Evolutionary conservation across 208 protist genomes (phyloP).

Genomic region (Acanthamoeba royreba): DNA sequence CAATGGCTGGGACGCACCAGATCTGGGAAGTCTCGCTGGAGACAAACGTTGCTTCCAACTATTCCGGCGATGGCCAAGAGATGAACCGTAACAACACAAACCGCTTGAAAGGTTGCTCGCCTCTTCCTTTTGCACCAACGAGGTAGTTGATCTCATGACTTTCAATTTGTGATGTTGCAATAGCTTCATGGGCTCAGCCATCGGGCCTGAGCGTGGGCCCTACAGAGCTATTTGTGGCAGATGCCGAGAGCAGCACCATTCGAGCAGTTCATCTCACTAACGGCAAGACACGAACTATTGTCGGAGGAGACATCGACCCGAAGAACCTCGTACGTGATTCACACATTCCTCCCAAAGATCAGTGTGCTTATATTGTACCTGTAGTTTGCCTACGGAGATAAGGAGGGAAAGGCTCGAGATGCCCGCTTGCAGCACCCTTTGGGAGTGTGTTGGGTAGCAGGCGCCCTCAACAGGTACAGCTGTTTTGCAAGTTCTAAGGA

Average conservation of each 20-base stretch:
- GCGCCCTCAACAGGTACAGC: background rate
- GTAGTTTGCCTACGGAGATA: conserved; percentile 10
- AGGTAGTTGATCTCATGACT: background rate
- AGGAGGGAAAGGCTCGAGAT: background rate
- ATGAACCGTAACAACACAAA: conserved; percentile 22
- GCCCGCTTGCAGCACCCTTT: background rate
- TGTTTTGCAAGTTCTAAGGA: no score
- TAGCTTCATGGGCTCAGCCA: background rate
- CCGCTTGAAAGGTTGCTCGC: background rate
- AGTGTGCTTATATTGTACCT: no score
- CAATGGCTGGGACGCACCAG: background rate
- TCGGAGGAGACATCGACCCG: background rate
- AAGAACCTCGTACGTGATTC: background rate
- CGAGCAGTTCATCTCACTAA: background rate
- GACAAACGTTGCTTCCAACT: background rate
- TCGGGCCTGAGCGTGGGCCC: background rate
- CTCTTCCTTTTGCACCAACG: background rate
- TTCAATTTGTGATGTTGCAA: background rate
- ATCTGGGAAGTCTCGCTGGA: background rate
- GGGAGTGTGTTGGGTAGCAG: background rate
- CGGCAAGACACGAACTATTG: background rate
- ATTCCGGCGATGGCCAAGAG: background rate
- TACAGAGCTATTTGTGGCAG: background rate
- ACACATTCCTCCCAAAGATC: background rate
- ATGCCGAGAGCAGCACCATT: background rate